phyloP scores from a whole-genome alignment of 306 rosid genomes.

The Chamaecrista fasciculata region DNA sequence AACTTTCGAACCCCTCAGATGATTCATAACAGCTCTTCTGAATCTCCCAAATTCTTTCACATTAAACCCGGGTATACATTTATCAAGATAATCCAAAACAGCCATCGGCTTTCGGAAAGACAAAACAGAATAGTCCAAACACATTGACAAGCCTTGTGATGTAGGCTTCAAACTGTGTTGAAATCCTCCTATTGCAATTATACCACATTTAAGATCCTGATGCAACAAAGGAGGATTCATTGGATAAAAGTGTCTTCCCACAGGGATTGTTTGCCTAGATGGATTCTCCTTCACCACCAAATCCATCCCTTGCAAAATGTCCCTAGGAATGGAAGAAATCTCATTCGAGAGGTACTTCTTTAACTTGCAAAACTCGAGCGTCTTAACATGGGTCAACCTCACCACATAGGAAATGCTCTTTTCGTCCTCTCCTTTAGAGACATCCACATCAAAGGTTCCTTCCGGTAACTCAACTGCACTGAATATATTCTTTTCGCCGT shows the following conservation, averaged over 20 bases:
- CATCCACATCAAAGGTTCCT: slow-evolving; percentile 48
- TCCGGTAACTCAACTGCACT: slow-evolving; percentile 59
- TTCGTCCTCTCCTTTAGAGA: slow-evolving; percentile 56
- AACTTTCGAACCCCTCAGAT: slow-evolving; percentile 54
- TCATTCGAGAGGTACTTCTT: slow-evolving; percentile 51
- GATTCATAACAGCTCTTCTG: slow-evolving; percentile 35
- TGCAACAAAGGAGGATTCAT: slow-evolving; percentile 29
- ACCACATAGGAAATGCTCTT: slow-evolving; percentile 36
- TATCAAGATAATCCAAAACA: slow-evolving; percentile 46
- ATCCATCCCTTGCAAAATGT: slow-evolving; percentile 76
- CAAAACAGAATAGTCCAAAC: slow-evolving; percentile 66
- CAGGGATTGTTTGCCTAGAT: slow-evolving; percentile 43
- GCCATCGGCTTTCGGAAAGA: slow-evolving; percentile 48
- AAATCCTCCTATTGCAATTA: slow-evolving; percentile 54
- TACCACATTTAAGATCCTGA: slow-evolving; percentile 51
- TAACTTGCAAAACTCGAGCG: slow-evolving; percentile 47
- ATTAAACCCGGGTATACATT: slow-evolving; percentile 6
- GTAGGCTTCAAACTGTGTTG: slow-evolving; percentile 63
- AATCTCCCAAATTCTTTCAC: slow-evolving; percentile 36
- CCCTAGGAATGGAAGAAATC: slow-evolving; percentile 51
- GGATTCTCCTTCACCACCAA: slow-evolving; percentile 76
- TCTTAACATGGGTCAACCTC: slow-evolving; percentile 46
- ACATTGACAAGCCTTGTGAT: slow-evolving; percentile 54
- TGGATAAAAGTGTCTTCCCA: slow-evolving; percentile 59
- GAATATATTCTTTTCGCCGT: slow-evolving; percentile 66